phyloP scores from a whole-genome alignment of 2,329 filamentous ascomycete genomes.

The Thielaviopsis euricoi region DNA sequence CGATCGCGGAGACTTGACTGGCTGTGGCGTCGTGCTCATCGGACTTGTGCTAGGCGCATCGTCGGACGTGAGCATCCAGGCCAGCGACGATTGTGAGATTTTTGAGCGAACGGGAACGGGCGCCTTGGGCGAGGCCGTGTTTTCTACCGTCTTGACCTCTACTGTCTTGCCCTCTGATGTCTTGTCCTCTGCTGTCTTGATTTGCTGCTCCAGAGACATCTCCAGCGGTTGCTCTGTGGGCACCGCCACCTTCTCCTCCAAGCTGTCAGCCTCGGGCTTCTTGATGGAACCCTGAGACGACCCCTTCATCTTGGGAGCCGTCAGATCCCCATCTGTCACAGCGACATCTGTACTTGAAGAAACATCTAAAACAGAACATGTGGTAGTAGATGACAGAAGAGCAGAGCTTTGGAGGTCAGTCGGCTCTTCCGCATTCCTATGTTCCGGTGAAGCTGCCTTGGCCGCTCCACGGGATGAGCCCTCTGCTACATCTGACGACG shows the following conservation, averaged over 20 bases:
- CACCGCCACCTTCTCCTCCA: no score
- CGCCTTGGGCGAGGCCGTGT: neutral
- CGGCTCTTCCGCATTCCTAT: neutral
- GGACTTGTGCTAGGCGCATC: slow-evolving; percentile 21
- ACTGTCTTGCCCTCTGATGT: neutral
- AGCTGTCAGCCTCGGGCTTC: no score
- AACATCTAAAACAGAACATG: neutral
- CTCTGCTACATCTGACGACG: neutral
- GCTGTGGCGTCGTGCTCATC: slow-evolving; percentile 14
- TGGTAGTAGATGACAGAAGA: neutral
- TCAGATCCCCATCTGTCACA: no score
- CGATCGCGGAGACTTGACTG: slow-evolving; percentile 18
- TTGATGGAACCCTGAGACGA: no score
- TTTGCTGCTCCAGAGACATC: no score
- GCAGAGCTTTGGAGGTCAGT: neutral
- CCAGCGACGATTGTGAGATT: slow-evolving; percentile 58
- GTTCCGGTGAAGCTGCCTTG: neutral
- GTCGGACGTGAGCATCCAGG: slow-evolving; percentile 55
- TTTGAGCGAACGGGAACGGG: slow-evolving; percentile 45
- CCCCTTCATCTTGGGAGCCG: no score
- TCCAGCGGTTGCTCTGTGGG: neutral
- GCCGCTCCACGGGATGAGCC: neutral
- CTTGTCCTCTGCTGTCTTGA: no score
- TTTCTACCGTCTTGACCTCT: neutral
- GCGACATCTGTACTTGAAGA: neutral